Conservation (phyloP, 2,329 filamentous ascomycete genomes). For the Ascochyta koolunga region DNA sequence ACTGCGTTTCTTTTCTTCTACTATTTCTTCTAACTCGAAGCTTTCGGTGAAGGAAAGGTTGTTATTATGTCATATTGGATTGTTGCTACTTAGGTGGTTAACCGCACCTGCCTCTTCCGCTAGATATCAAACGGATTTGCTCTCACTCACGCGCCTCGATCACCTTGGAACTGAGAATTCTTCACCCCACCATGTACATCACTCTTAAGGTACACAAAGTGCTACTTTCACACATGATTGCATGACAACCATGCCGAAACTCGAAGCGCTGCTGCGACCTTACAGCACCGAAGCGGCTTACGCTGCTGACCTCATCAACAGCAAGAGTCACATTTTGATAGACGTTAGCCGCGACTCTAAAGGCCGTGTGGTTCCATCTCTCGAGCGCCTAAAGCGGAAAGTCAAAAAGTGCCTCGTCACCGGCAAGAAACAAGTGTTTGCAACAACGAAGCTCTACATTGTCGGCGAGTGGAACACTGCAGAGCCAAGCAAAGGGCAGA, state of each 20-base stretch:
- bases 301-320: constrained; percentile 12
- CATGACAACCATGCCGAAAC: constrained; percentile 18
- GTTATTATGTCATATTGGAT: neutral
- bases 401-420: constrained; percentile 16
- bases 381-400: constrained; percentile 10
- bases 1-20: neutral
- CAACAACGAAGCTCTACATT: constrained; percentile 34
- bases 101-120: neutral
- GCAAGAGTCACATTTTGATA: constrained; percentile 22
- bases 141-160: neutral
- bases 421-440: neutral
- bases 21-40: too few species aligned
- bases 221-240: neutral
- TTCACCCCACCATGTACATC: too few species aligned
- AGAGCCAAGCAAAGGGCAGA: neutral
- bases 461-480: constrained; percentile 30
- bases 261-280: constrained; percentile 16
- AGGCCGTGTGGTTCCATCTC: constrained; percentile 15
- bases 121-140: constrained; percentile 1
- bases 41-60: neutral
- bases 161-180: neutral
- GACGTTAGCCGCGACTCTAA: constrained; percentile 23
- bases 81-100: neutral
- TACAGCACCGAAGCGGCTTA: constrained; percentile 22
- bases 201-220: neutral